Percentiles rank a stretch among this genome's conserved stretches.
Conservation (phyloP, 176 grass and related monocot species). For the Rhynchospora pubera region DNA sequence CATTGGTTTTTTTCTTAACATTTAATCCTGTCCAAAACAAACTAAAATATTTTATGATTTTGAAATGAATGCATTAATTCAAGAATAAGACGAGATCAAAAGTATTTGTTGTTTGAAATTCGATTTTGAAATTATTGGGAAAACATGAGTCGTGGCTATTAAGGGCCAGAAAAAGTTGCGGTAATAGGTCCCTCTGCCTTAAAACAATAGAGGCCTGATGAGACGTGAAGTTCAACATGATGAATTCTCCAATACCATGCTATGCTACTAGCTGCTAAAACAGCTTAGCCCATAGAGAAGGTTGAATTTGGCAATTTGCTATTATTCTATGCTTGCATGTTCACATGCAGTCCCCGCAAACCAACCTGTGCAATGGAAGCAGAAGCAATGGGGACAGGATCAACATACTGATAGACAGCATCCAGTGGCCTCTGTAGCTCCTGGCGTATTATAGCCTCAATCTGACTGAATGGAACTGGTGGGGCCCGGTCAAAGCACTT, state of each 20-base stretch:
- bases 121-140: no score
- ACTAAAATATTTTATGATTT: no score
- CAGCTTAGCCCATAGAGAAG: neutral
- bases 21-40: no score
- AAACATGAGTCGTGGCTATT: no score
- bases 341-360: neutral
- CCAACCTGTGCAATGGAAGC: slow-evolving; percentile 93
- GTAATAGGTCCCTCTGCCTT: neutral
- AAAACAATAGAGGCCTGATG: neutral
- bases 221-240: neutral
- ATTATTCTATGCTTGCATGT: neutral
- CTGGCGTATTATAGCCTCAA: slow-evolving; percentile 69
- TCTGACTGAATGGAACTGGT: slow-evolving; percentile 57
- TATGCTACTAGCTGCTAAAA: neutral
- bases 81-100: no score
- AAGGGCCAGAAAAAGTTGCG: no score
- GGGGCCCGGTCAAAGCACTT: slow-evolving; percentile 88
- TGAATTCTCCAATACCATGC: neutral
- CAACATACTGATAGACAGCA: slow-evolving; percentile 79
- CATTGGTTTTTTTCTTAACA: no score
- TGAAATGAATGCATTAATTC: no score
- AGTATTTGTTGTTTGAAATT: no score
- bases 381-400: slow-evolving; percentile 83
- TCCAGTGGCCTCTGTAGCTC: slow-evolving; percentile 88
- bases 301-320: neutral